Evolutionary conservation across 495 filamentous ascomycete species (phyloP), one percentile per base, ranked within the genome.

Genomic region (Melanomma pulvis-pyrius): DNA sequence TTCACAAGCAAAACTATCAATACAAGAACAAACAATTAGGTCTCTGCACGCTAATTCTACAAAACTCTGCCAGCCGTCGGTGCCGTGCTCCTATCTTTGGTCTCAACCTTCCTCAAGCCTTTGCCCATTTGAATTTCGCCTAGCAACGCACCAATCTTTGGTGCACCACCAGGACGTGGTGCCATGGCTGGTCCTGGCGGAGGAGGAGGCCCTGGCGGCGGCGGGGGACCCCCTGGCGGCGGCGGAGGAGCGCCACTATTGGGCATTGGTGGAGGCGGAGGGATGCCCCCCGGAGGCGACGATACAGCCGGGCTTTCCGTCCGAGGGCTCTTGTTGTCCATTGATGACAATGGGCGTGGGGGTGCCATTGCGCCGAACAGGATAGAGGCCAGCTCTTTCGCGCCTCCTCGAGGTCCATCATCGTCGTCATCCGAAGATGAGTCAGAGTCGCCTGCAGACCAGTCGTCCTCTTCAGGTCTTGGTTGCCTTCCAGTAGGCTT

Each of bases 321-420:
- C 2, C 67, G 62, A 56, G 70, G 68, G 57, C 73, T 71, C 69
- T 88, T 88, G 52, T 91, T 86, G 55, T 90, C 92, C 78, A 89
- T 86, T 9, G 90, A 89, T 52, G 90, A 93, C 26, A 97, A 75
- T 34, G 96, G 92, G 55, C 93, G 87, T 22, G 94, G 94, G 46
- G 94, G 94, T 11, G 84, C 94, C 94, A 98, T 98, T 54, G 93
- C 96, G 60, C 94, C 93, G 77, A 98, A 98, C 30, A 98, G 84
- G 64, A 79, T 94, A 36, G 90, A 92, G 19, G 94, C 94, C 34
- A 98, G 87, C 63, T 96, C 90, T 65, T 93, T 93, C 49, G 94
- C 93, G 29, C 90, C 90, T 50, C 85, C 88, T 12, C 90, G 86
- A 13, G 87, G 87, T 25, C 90, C 88, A 57, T 80, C 80, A 39